Evolutionary conservation across 192 early-diverging fungal species (phyloP), one percentile per base, ranked within the genome.

Genomic region (Coemansia sp.): DNA sequence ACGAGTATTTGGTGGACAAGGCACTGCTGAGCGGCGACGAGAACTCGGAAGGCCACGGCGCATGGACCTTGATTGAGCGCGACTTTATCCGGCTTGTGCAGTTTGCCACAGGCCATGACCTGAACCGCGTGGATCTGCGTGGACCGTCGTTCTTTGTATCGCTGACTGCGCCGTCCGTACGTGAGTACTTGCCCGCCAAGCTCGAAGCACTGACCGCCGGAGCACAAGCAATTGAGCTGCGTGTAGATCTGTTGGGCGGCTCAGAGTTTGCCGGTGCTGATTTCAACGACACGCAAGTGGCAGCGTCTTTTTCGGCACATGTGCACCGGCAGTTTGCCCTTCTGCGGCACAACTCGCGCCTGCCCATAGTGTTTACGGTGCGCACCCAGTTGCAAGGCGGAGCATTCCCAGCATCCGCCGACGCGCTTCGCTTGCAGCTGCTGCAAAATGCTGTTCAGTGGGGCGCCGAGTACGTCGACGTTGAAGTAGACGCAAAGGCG

Each of bases 331-430:
- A 99, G 80, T 79, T 99, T 10, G 84, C 88, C 14, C 59, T 91
- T 28, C 82, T 98, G 5, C 85, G 92, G 8, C 67, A 70, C 56
- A 69, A 54, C 60, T 85, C 91, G 11, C 34, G 65, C 17, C 76
- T 97, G 60, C 96, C 97, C 14, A 87, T 99, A 7, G 87, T 99
- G 15, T 99, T 88, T 69, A 99, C 97, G 15, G 94, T 99, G 15
- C 85, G 97, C 38, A 93, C 95, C 2, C 71, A 78, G 59, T 82
- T 85, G 22, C 97, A 99, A 78, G 95, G 91, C 49, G 96, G 96
- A 26, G 85, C 83, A 5, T 99, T 91, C 82, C 84, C 89, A 7
- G 62, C 72, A 1, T 86, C 87, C 23, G 77, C 82, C 9, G 84
- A 84, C 15, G 65, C 81, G 36, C 73, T 86, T 28, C 84, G 82